phyloP scores from a whole-genome alignment of 352 stramenopile genomes.

The Phytopythium sindhum region DNA sequence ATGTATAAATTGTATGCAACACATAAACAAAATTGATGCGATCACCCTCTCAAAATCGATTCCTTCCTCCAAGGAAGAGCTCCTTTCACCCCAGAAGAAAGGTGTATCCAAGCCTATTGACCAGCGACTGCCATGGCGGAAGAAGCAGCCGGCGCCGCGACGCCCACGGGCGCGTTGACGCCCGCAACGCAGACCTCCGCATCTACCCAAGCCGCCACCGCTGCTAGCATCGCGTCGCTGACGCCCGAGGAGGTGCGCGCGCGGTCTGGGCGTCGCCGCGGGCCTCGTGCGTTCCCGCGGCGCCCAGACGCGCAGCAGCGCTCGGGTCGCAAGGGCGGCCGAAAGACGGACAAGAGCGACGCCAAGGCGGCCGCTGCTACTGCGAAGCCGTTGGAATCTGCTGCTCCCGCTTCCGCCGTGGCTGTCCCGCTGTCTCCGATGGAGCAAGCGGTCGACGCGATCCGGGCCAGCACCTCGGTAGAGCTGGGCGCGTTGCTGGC shows the following conservation, averaged over 20 bases:
- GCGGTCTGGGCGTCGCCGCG: background rate
- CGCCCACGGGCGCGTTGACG: background rate
- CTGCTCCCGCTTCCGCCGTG: background rate
- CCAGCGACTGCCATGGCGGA: too few relatives aligned
- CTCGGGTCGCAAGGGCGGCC: background rate
- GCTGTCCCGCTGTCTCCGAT: constrained; percentile 9
- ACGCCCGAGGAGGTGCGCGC: background rate
- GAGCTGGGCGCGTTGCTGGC: constrained; percentile 24
- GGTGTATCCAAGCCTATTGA: too few relatives aligned
- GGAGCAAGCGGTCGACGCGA: constrained; percentile 25
- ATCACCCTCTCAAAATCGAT: too few relatives aligned
- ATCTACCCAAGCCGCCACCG: background rate
- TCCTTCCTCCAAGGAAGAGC: too few relatives aligned
- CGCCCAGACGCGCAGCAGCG: background rate
- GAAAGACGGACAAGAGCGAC: background rate
- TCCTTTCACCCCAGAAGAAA: too few relatives aligned
- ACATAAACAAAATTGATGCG: too few relatives aligned
- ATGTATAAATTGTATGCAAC: too few relatives aligned
- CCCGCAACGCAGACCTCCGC: background rate
- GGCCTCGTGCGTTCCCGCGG: background rate
- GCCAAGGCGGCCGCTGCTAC: background rate
- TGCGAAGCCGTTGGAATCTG: background rate
- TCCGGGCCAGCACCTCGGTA: constrained; percentile 21
- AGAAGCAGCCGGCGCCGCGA: background rate
- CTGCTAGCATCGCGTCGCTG: background rate